Base-by-base conservation (phyloP, 768 basidiomycete species). In the Dioszegia crocea region DNA sequence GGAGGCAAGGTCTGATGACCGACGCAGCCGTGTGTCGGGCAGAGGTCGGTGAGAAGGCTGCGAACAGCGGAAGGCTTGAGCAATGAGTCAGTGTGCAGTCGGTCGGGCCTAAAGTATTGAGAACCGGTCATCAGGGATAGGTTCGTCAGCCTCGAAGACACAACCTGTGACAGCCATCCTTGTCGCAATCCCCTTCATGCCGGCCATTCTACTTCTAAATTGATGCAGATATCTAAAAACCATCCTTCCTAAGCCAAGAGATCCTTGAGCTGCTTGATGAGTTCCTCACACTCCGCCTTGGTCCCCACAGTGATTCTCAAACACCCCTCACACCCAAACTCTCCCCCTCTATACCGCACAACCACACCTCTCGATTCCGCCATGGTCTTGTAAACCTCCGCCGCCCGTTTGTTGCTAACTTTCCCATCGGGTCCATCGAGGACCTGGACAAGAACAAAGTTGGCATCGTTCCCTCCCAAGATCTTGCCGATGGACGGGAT, bases 231-330 rank as follows among this genome's bases (percentile, higher is more conserved):
- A n/a, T n/a, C n/a, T n/a, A n/a, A n/a, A n/a, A n/a, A n/a, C 33
- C 14, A 33, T 33, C 33, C 33, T 6, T 33, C 33, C 33, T 33
- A 56, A n/a, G 33, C 31, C 51, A 70, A 48, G 46, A 68, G 56
- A 17, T 55, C 61, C 30, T 43, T 48, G 29, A 65, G 46, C 51
- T 61, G 61, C 64, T 78, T 66, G 33, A 94, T 46, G 30, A 87
- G 77, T 12, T 78, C 77, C 67, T 70, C 77, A 65, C 89, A 94
- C 79, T 99, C 96, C 59, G 83, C 84, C 57, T 83, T 83, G 6
- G 84, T 89, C 0, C 96, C 96, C 12, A 98, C 81, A 2, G 94
- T 97, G 8, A 98, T 87, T 57, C 96, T 79, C 77, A 98, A 69
- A 72, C 91, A 94, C 0, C 86, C 96, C 30, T 80, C 79, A 64